Evolutionary conservation across 148 eudicot genomes (phyloP), one percentile per base, ranked within the genome.

Genomic region (Amaranthus palmeri): DNA sequence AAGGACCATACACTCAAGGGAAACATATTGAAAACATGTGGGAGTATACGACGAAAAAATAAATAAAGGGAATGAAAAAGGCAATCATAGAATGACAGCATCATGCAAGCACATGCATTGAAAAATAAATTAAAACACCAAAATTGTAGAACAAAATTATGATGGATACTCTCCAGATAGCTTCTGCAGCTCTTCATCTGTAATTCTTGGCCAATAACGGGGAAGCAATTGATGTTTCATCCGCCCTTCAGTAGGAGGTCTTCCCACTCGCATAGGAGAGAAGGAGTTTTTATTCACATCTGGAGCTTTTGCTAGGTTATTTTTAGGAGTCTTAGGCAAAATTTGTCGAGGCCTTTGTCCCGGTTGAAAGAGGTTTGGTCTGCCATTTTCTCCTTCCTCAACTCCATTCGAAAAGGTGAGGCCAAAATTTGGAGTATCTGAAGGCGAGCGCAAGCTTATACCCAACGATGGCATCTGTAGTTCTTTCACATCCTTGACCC

Each of bases 91-190:
- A 25, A 45, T 9, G 17, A 44, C 43, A 14, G 65, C 25, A 45
- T 9, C 18, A 44, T 42, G 25, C 12, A 44, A 51, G 67, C 13
- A 43, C 52, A 60, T 48, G 61, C 72, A 67, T 55, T 62, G 67
- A 57, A 50, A 51, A 46, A 72, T n/a, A 49, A 18, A 59, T 17
- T 55, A 56, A 13, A 7, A 64, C 45, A 44, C 43, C 36, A 55
- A 45, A 44, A 68, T 49, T 54, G 50, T 8, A 63, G 13, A 48
- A 56, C 63, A 65, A 51, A 72, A 49, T 45, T 6, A 71, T 40
- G 18, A 81, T 10, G 98, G 98, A 95, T 95, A 95, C 98, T 95
- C 93, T 80, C 98, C 98, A 71, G 93, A 84, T 76, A 95, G 75
- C 75, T 95, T 85, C 79, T 91, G 90, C 83, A 95, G 78, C 77